Conservation (phyloP, 192 early-diverging fungal genomes). For the Dissophora ornata region DNA sequence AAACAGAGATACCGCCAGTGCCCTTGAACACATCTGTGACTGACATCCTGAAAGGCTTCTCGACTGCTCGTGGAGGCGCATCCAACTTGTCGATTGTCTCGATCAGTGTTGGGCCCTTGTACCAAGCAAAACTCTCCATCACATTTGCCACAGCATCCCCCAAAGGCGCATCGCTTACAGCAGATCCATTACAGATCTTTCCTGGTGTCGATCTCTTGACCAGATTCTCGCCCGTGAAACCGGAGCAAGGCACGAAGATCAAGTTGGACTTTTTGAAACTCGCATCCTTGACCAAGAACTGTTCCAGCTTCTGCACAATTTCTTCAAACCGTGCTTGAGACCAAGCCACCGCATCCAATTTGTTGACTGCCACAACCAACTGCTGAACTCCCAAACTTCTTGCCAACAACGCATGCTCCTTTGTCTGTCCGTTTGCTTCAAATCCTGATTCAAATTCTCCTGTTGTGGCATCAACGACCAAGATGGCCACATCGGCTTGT, state of each 20-base stretch:
- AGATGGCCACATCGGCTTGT: constrained; percentile 94
- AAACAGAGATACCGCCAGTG: constrained; percentile 84
- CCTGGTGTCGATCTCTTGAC: constrained; percentile 53
- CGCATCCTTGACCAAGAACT: constrained; percentile 77
- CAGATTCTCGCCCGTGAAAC: constrained; percentile 92
- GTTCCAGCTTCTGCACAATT: constrained; percentile 72
- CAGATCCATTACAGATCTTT: constrained; percentile 46
- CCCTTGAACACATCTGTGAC: constrained; percentile 94
- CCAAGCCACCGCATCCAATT: constrained; percentile 94
- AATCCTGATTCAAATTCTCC: constrained; percentile 98
- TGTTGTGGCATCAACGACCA: constrained; percentile 89
- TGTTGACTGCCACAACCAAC: constrained; percentile 95
- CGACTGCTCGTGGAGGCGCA: constrained; percentile 78
- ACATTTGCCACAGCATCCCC: constrained; percentile 12
- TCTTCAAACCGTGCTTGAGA: constrained; percentile 80
- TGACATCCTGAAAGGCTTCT: constrained; percentile 86
- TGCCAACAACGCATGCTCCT: constrained; percentile 94
- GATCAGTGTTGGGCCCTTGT: constrained; percentile 81
- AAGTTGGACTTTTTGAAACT: constrained; percentile 84
- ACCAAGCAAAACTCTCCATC: constrained; percentile 70
- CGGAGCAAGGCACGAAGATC: constrained; percentile 90
- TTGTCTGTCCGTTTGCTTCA: constrained; percentile 92
- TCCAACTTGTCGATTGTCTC: constrained; percentile 82
- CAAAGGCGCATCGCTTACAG: constrained; percentile 26
- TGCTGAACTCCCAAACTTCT: constrained; percentile 93